These are phyloP conservation scores for Zymoseptoria pseudotritici DNA, from an alignment of 2,329 filamentous ascomycete genomes.

Conservation along the genomic window DNA sequence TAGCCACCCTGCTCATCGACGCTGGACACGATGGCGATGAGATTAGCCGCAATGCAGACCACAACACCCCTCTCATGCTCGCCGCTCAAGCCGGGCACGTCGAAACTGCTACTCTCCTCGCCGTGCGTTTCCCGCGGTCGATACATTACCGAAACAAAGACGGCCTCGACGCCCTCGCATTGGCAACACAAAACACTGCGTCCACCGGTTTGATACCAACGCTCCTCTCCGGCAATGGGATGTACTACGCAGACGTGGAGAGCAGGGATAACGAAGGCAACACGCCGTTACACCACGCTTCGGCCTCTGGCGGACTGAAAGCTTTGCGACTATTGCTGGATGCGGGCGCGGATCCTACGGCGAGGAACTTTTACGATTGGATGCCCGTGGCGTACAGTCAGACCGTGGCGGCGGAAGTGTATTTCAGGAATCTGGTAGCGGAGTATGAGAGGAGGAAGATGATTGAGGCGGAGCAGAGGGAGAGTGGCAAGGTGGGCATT, in stretches of 20 bases:
- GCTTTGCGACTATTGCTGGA: conserved; percentile 69
- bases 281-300: conserved; percentile 80
- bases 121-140: conserved; percentile 53
- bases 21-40: conserved; percentile 66
- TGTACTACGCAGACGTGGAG: conserved; percentile 27
- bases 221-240: conserved; percentile 16
- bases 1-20: conserved; percentile 62
- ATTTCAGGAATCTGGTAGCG: conserved; percentile 67
- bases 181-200: conserved; percentile 25
- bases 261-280: conserved; percentile 63
- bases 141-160: conserved; percentile 59
- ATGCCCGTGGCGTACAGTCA: conserved; percentile 76
- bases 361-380: conserved; percentile 70
- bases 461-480: conserved; percentile 30
- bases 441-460: conserved; percentile 60
- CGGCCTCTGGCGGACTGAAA: conserved; percentile 70
- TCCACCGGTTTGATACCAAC: conserved; percentile 39
- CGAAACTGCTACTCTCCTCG: conserved; percentile 65
- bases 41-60: conserved; percentile 68
- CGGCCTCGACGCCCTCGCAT: conserved; percentile 60
- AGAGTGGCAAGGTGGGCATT: conserved; percentile 21
- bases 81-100: conserved; percentile 63
- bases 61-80: conserved; percentile 76
- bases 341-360: conserved; percentile 67
- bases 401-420: conserved; percentile 75